phyloP scores from a whole-genome alignment of 1,284 basidiomycete genomes.

The Pisolithus thermaeus region DNA sequence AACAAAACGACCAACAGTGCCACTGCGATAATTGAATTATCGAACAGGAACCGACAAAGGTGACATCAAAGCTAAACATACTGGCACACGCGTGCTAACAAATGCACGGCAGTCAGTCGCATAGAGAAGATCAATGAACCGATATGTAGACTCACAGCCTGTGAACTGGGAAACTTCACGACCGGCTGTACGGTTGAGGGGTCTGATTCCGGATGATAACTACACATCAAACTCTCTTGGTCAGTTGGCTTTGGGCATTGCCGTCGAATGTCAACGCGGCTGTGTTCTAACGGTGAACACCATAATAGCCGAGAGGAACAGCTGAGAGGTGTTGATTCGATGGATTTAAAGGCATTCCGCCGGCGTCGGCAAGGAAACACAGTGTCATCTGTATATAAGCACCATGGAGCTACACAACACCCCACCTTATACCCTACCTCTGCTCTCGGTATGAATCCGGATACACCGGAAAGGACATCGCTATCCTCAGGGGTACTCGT shows the following conservation, averaged over 20 bases:
- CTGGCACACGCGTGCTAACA: background rate
- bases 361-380: too few species aligned
- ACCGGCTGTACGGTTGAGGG: slow-evolving; percentile 11
- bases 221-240: background rate
- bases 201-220: background rate
- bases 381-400: too few species aligned
- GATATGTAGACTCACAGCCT: slow-evolving; percentile 11
- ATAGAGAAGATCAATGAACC: slow-evolving; percentile 7
- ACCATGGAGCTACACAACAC: too few species aligned
- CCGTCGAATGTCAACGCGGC: too few species aligned
- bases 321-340: too few species aligned
- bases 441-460: too few species aligned
- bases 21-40: slow-evolving; percentile 7
- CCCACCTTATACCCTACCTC: too few species aligned
- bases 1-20: slow-evolving; percentile 9
- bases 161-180: slow-evolving; percentile 5
- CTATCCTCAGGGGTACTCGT: too few species aligned
- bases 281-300: too few species aligned
- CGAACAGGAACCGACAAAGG: background rate
- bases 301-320: too few species aligned
- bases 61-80: background rate
- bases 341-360: too few species aligned
- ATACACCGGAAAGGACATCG: too few species aligned
- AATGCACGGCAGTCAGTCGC: slow-evolving; percentile 2
- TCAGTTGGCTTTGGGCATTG: background rate